Percentiles rank a stretch among this genome's conserved stretches.
Evolutionary conservation across 2,329 filamentous ascomycete genomes (phyloP).

Genomic region (Colletotrichum melonis): DNA sequence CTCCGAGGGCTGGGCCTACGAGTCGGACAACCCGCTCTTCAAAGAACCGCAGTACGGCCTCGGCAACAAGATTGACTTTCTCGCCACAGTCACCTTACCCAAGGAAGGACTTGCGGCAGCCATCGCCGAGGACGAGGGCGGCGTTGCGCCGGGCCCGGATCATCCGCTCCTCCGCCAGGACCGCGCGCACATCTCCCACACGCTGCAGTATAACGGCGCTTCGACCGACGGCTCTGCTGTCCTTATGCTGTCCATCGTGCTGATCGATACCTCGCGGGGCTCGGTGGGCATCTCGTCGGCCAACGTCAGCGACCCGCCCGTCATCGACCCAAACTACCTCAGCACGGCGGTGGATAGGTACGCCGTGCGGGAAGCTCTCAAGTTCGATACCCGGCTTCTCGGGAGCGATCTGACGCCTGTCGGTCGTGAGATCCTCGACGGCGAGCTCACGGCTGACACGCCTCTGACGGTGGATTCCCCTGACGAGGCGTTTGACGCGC

Average conservation of each 20-base stretch:
- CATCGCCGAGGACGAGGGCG: conserved; percentile 46
- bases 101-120: conserved; percentile 44
- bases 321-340: not conserved
- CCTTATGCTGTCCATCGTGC: conserved; percentile 36
- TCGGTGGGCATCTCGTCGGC: not conserved
- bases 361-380: conserved; percentile 41
- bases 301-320: not conserved
- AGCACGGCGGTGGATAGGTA: conserved; percentile 35
- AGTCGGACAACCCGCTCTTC: conserved; percentile 46
- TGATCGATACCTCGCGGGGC: not conserved
- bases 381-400: conserved; percentile 40
- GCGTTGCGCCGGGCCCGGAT: conserved; percentile 36
- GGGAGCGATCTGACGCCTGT: conserved; percentile 35
- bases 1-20: conserved; percentile 45
- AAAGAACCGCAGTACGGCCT: conserved; percentile 47
- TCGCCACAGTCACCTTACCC: conserved; percentile 42
- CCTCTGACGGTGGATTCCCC: conserved; percentile 38
- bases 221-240: conserved; percentile 28
- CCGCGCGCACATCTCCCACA: conserved; percentile 15
- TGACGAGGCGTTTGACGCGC: conserved; percentile 36
- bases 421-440: conserved; percentile 40
- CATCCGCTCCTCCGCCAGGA: conserved; percentile 45
- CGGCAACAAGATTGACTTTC: conserved; percentile 51
- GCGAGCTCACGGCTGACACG: conserved; percentile 38
- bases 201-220: conserved; percentile 15